A percentile compares a stretch with the other conserved stretches of the same genome.
phyloP scores from a whole-genome alignment of 225 moss, liverwort and hornwort genomes.

The Marchantia polymorpha region DNA sequence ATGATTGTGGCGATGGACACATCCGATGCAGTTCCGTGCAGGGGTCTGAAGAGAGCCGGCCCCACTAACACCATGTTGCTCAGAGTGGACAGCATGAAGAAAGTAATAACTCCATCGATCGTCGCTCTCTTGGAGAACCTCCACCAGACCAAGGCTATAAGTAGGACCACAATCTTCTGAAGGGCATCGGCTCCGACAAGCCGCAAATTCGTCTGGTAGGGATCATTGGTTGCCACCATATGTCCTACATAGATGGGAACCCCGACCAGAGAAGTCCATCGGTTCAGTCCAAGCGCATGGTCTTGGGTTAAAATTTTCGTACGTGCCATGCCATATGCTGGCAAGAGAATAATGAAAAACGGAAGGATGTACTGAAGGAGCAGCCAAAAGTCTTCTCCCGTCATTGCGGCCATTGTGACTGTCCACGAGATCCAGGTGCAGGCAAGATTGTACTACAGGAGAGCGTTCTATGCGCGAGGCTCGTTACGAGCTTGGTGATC shows the following conservation, averaged over 20 bases:
- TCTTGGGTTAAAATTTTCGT: constrained; percentile 17
- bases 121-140: constrained; percentile 13
- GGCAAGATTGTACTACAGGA: background rate
- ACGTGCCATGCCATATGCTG: constrained; percentile 19
- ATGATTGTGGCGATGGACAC: constrained; percentile 25
- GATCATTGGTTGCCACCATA: constrained; percentile 27
- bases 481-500: background rate
- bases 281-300: constrained; percentile 22
- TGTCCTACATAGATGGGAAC: constrained; percentile 26
- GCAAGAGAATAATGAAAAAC: constrained; percentile 18
- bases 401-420: constrained; percentile 21
- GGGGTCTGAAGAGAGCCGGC: constrained; percentile 24
- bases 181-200: constrained; percentile 25
- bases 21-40: constrained; percentile 14
- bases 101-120: constrained; percentile 23
- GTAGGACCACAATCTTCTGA: constrained; percentile 18
- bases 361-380: constrained; percentile 22
- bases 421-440: background rate
- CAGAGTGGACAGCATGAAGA: constrained; percentile 25
- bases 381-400: constrained; percentile 20
- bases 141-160: constrained; percentile 19
- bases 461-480: background rate
- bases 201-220: constrained; percentile 22
- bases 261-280: constrained; percentile 16
- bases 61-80: constrained; percentile 27